A percentile compares a stretch with the other conserved stretches of the same genome.
Conservation (phyloP, 108 stramenopile genomes). For the Stephanodiscus minutulus region DNA sequence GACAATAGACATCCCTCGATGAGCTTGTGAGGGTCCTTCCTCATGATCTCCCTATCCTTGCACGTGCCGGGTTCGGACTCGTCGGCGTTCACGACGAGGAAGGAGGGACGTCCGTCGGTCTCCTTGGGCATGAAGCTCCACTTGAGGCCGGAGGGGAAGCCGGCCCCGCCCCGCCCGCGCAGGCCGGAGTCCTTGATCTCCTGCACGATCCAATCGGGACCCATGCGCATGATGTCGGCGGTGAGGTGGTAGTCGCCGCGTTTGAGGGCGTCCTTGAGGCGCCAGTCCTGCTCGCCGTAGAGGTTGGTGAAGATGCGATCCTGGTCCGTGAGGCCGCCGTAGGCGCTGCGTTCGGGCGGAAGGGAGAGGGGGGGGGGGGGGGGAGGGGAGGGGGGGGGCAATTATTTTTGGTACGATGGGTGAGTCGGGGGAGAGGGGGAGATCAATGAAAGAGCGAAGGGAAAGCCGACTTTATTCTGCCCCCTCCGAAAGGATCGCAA, state of each 20-base stretch:
- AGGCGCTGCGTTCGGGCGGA: conserved; percentile 42
- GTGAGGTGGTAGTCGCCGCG: conserved; percentile 95
- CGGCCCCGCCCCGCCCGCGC: conserved; percentile 98
- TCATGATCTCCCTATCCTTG: conserved; percentile 99
- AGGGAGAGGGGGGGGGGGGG: not conserved
- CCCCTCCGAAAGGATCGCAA: not conserved
- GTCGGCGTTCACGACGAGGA: conserved; percentile 99
- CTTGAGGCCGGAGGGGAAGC: conserved; percentile 99
- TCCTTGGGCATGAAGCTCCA: conserved; percentile 99
- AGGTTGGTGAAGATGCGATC: conserved; percentile 99
- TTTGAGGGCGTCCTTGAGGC: conserved; percentile 92
- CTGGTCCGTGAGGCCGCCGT: conserved; percentile 95
- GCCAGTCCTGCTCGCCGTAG: conserved; percentile 99
- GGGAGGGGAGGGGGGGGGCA: not conserved
- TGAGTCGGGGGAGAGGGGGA: not conserved
- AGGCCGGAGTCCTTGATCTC: conserved; percentile 99
- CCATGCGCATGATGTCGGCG: conserved; percentile 98
- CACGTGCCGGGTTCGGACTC: conserved; percentile 99
- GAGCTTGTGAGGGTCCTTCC: conserved; percentile 99
- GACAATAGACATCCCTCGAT: conserved; percentile 98
- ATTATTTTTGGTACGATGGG: not conserved
- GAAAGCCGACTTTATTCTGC: not conserved
- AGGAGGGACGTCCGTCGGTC: conserved; percentile 96
- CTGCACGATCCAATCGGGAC: conserved; percentile 99
- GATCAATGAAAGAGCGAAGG: not conserved